These are phyloP conservation scores for Aegle marmelos DNA, from an alignment of 345 rosid genomes.

Conservation along the genomic window DNA sequence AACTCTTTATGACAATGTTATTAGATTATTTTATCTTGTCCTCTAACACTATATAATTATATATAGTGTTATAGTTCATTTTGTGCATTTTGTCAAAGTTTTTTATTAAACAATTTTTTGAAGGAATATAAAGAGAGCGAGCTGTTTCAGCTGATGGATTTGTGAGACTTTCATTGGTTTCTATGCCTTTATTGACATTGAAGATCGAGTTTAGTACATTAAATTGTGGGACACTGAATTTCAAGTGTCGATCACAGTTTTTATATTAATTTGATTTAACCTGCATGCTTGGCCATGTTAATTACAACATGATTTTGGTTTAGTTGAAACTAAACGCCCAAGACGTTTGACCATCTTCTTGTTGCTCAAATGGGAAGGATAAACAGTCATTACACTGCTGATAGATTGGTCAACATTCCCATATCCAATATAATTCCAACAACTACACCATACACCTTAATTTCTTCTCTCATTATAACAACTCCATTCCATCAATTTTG, in stretches of 20 bases:
- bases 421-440: background rate
- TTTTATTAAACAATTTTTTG: too few species aligned
- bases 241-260: background rate
- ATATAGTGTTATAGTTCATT: too few species aligned
- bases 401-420: background rate
- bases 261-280: background rate
- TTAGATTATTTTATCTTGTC: too few species aligned
- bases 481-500: conserved; percentile 8
- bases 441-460: background rate
- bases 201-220: background rate
- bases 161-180: too few species aligned
- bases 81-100: too few species aligned
- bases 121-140: too few species aligned
- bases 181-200: too few species aligned
- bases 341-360: background rate
- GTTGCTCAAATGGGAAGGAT: background rate
- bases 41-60: too few species aligned
- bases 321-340: conserved; percentile 11
- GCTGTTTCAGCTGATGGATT: too few species aligned
- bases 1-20: too few species aligned
- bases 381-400: background rate
- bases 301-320: background rate
- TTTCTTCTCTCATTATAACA: background rate
- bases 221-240: too few species aligned
- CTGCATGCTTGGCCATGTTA: background rate